phyloP scores from a whole-genome alignment of 2,329 filamentous ascomycete species.

The Pyricularia grisea region DNA sequence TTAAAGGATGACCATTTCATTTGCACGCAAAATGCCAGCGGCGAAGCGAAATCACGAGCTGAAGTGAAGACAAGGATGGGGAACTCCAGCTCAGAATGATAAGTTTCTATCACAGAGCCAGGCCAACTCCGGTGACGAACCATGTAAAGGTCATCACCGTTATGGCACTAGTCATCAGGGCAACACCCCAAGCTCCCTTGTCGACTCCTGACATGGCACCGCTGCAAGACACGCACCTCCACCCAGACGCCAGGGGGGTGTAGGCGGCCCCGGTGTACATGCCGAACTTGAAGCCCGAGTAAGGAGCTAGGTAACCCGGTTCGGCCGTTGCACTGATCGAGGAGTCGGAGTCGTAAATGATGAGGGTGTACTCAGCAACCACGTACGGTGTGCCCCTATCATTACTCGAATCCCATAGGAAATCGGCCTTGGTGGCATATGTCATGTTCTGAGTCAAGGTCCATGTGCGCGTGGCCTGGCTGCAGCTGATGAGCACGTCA shows the following conservation, averaged over 20 bases:
- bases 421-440: conserved; percentile 38
- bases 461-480: conserved; percentile 40
- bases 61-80: background rate
- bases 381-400: conserved; percentile 36
- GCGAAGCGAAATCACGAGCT: background rate
- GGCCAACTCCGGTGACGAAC: conserved; percentile 49
- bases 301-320: conserved; percentile 45
- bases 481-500: conserved; percentile 50
- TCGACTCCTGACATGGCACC: conserved; percentile 37
- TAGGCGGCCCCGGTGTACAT: conserved; percentile 46
- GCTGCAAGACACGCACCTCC: conserved; percentile 49
- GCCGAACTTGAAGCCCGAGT: conserved; percentile 42
- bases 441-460: conserved; percentile 57
- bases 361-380: conserved; percentile 48
- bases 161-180: conserved; percentile 42
- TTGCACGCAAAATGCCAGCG: background rate
- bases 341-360: conserved; percentile 50
- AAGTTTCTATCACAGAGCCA: conserved; percentile 18
- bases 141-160: conserved; percentile 54
- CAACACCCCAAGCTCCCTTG: conserved; percentile 37
- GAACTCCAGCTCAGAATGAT: background rate
- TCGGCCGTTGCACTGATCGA: conserved; percentile 38
- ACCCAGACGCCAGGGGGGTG: conserved; percentile 36
- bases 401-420: conserved; percentile 50
- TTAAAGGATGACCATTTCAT: background rate